These are phyloP conservation scores for Diaporthe humulicola DNA, from an alignment of 2,329 filamentous ascomycete species.

Conservation along the genomic window DNA sequence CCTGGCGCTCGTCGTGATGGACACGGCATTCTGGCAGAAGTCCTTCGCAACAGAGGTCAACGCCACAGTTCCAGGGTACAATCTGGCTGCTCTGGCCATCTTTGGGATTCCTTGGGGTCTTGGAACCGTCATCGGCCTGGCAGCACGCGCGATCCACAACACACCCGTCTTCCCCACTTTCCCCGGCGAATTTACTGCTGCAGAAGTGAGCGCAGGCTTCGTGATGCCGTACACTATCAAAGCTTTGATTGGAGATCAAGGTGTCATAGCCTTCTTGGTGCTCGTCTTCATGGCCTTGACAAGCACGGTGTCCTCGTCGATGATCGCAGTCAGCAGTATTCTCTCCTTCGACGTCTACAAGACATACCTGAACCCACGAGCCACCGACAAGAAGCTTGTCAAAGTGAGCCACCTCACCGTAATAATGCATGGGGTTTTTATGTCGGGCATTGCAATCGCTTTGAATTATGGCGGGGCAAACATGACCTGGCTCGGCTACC, in stretches of 20 bases:
- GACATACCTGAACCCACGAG: conserved; percentile 62
- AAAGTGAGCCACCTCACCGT: conserved; percentile 61
- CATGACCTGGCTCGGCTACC: conserved; percentile 58
- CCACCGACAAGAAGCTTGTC: conserved; percentile 56
- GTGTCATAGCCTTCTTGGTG: conserved; percentile 58
- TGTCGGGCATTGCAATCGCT: conserved; percentile 60
- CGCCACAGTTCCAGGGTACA: conserved; percentile 61
- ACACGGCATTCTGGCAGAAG: conserved; percentile 67
- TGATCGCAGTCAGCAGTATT: conserved; percentile 65
- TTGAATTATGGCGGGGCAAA: conserved; percentile 63
- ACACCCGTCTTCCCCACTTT: conserved; percentile 60
- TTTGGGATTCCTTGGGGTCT: conserved; percentile 62
- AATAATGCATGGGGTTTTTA: conserved; percentile 60
- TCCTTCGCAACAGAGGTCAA: conserved; percentile 62
- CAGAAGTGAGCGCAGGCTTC: conserved; percentile 57
- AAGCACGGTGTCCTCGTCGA: conserved; percentile 61
- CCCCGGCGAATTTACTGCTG: conserved; percentile 54
- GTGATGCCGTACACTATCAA: conserved; percentile 62
- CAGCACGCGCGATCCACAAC: conserved; percentile 58
- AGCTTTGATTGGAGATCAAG: conserved; percentile 57
- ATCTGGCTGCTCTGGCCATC: conserved; percentile 58
- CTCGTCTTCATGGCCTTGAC: conserved; percentile 66
- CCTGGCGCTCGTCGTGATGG: conserved; percentile 62
- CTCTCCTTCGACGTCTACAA: conserved; percentile 64
- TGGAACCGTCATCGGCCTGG: conserved; percentile 60